These are phyloP conservation scores for Teratosphaeria viscida DNA, from an alignment of 2,329 filamentous ascomycete genomes.

Conservation along the genomic window DNA sequence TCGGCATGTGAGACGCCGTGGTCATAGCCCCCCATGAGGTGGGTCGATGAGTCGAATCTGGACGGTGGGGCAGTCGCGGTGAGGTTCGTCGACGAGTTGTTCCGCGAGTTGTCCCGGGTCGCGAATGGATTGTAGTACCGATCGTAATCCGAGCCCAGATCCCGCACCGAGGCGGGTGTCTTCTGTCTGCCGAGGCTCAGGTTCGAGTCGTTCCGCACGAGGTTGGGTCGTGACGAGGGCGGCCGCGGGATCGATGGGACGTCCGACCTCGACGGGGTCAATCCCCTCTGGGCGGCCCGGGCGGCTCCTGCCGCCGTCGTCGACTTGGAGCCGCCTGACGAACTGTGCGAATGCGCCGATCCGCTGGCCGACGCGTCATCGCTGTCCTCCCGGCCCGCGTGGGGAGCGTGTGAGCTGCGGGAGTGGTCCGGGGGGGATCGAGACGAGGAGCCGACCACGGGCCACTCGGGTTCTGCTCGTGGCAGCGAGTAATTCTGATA, in stretches of 20 bases:
- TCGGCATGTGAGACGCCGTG: conserved; percentile 12
- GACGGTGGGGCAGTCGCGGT: conserved; percentile 8
- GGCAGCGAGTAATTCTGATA: neutral
- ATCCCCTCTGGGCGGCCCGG: conserved; percentile 2
- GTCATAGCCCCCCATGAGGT: conserved; percentile 9
- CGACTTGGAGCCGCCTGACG: neutral
- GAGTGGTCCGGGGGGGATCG: conserved; percentile 9
- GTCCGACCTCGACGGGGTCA: neutral
- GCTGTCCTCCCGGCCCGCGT: conserved; percentile 9
- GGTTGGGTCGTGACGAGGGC: conserved; percentile 9
- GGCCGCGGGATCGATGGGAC: neutral
- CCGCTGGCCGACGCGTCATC: conserved; percentile 10
- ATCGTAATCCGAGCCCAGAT: conserved; percentile 28
- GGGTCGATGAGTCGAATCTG: conserved; percentile 14
- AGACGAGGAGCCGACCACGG: conserved; percentile 2
- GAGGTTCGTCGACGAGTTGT: conserved; percentile 15
- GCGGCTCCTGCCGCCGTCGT: conserved; percentile 3
- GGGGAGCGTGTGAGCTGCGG: neutral
- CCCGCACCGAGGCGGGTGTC: conserved; percentile 25
- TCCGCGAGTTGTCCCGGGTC: conserved; percentile 23
- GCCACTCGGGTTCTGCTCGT: neutral
- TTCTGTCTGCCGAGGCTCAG: conserved; percentile 17
- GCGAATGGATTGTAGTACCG: conserved; percentile 30
- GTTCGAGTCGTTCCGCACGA: conserved; percentile 16
- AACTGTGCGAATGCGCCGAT: conserved; percentile 3